A percentile compares a stretch with the other conserved stretches of the same genome.
Evolutionary conservation across 202 grass and related monocot species (phyloP).

Genomic region (Carex arenaria): DNA sequence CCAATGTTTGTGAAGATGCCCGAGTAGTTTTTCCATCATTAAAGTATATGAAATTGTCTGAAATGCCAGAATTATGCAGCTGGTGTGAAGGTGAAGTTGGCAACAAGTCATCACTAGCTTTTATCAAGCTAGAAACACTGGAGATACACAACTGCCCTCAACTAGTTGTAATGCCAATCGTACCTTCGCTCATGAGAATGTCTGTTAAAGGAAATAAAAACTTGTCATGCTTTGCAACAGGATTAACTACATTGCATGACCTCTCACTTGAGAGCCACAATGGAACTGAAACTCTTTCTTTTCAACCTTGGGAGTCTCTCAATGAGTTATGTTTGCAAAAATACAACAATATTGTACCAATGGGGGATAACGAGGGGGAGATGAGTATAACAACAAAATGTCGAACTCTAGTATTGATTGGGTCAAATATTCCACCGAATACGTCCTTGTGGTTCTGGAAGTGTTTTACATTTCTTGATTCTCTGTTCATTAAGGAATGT

Average conservation of each 20-base stretch:
- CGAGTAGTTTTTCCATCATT: conserved; percentile 1
- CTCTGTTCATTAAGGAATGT: not conserved
- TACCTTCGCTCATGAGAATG: not conserved
- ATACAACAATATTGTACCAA: not conserved
- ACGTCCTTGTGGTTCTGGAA: not conserved
- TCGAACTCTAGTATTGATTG: not conserved
- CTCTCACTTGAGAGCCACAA: not conserved
- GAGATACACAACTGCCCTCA: conserved; percentile 1
- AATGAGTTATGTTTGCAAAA: not conserved
- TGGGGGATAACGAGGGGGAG: not conserved
- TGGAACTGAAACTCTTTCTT: not conserved
- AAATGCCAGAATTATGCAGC: conserved; percentile 18
- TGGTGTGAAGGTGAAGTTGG: conserved; percentile 14
- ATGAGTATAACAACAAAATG: not conserved
- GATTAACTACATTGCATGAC: not conserved
- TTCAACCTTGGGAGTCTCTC: not conserved
- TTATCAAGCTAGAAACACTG: not conserved
- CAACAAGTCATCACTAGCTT: not conserved
- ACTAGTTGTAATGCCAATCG: not conserved
- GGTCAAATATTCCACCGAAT: not conserved
- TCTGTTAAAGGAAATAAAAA: not conserved
- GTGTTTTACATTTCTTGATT: not conserved
- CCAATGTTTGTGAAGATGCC: not conserved
- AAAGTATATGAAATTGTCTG: not conserved
- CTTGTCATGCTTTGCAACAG: not conserved